Evolutionary conservation across 1,284 basidiomycete genomes (phyloP), one percentile per base, ranked within the genome.

Genomic region (Apiotrichum montevideense): DNA sequence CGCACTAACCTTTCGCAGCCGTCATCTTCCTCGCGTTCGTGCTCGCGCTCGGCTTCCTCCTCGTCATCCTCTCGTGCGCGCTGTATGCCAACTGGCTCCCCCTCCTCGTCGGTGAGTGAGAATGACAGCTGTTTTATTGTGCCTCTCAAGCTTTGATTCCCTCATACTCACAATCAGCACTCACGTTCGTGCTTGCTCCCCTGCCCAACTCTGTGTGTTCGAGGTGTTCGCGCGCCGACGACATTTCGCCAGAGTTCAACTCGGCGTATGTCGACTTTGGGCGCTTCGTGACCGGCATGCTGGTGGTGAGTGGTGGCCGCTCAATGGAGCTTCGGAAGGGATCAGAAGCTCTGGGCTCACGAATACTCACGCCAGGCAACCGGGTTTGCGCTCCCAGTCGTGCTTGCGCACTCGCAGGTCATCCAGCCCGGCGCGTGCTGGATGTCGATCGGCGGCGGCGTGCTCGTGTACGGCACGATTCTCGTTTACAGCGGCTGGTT

Each of bases 51-150:
- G 96, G 96, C 33, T 99, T 98, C 79, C 80, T 98, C 56, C 85
- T 98, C 70, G 90, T 98, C 73, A 99, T 99, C 75, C 86, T 99
- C 35, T 94, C 91, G 1, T 98, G 96, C 74, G 95, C 96, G 32
- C 80, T 98, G 41, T 98, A 88, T 87, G 79, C 84, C 39, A 98
- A 99, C 77, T 99, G 96, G 96, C 81, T 98, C 13, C 96, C 96
- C 46, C 80, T 98, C 51, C 83, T 98, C 64, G 95, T 98, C 65
- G 95, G 95, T 96, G 68, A 72, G 91, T 83, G 21, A 46, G 7
- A 29, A 6, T 43, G 48, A 46, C 21, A 29, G 35, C 37, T 39
- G 37, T 39, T 39, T 39, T 39, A 1, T 8, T 39, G 37, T 39
- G 37, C 13, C 21, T 21, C 21, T 21, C 21, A 21, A 21, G 21